phyloP scores from a whole-genome alignment of 805 yeast genomes.

The Candida quercuum region DNA sequence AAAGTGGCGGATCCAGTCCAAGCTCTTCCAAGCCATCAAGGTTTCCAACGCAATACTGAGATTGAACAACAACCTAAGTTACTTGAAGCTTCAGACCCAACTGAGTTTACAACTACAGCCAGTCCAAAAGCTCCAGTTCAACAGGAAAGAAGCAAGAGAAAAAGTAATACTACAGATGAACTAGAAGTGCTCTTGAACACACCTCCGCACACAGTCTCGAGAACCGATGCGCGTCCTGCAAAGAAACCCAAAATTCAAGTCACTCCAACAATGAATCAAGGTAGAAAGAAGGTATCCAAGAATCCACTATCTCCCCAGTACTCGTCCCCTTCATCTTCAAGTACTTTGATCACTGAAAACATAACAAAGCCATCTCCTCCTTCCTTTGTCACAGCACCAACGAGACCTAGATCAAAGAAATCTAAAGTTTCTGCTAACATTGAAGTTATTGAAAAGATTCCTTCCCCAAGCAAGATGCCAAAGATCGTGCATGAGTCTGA shows the following conservation, averaged over 20 bases:
- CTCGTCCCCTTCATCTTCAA: constrained; percentile 20
- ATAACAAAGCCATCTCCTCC: neutral
- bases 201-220: constrained; percentile 24
- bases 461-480: constrained; percentile 23
- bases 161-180: constrained; percentile 10
- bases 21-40: too few species aligned
- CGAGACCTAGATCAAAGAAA: constrained; percentile 11
- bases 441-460: constrained; percentile 7
- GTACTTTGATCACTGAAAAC: neutral
- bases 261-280: constrained; percentile 20
- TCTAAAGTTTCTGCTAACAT: constrained; percentile 5
- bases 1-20: too few species aligned
- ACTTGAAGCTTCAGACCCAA: too few species aligned
- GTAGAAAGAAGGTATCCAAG: constrained; percentile 14
- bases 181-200: constrained; percentile 19
- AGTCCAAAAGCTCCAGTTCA: too few species aligned
- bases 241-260: constrained; percentile 16
- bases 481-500: constrained; percentile 15
- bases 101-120: too few species aligned
- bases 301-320: constrained; percentile 24
- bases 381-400: neutral
- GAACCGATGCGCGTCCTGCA: constrained; percentile 9
- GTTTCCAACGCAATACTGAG: too few species aligned
- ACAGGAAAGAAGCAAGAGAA: constrained; percentile 6
- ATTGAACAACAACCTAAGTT: too few species aligned